These are phyloP conservation scores for Russula compacta DNA, from an alignment of 768 basidiomycete genomes.

Conservation along the genomic window DNA sequence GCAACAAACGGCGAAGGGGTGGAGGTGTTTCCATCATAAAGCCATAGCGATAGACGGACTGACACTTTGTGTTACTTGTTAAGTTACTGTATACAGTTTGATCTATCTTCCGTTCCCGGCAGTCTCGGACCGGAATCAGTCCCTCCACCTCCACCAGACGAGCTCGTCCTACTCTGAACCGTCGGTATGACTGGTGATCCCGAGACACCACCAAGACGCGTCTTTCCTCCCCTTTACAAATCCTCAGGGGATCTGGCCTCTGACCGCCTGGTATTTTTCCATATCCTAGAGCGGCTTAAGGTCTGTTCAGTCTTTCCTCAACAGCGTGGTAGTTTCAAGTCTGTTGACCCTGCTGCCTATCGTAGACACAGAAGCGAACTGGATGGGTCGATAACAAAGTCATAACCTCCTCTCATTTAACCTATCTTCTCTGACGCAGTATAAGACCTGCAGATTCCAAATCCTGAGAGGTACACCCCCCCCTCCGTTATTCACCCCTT, in stretches of 20 bases:
- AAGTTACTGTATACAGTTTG: not conserved
- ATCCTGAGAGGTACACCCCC: conserved; percentile 63
- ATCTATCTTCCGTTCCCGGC: not conserved
- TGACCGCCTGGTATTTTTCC: conserved; percentile 85
- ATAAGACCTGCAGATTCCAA: conserved; percentile 48
- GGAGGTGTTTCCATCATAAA: conserved; percentile 24
- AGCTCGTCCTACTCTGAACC: no score
- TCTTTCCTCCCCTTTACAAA: conserved; percentile 52
- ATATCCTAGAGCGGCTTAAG: conserved; percentile 83
- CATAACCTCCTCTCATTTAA: not conserved
- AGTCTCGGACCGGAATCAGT: not conserved
- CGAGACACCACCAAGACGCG: conserved; percentile 28
- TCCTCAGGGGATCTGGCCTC: conserved; percentile 41
- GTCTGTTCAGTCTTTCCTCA: conserved; percentile 29
- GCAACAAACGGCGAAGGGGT: conserved; percentile 52
- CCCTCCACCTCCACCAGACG: no score
- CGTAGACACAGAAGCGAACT: conserved; percentile 89
- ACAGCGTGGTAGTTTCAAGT: not conserved
- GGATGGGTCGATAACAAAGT: conserved; percentile 89
- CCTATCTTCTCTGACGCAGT: conserved; percentile 4
- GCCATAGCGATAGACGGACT: no score
- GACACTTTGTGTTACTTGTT: not conserved
- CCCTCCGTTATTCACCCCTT: not conserved
- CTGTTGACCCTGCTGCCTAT: no score
- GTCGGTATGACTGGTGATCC: not conserved